Evolutionary conservation across 345 rosid species (phyloP).

Genomic region (Linum usitatissimum): DNA sequence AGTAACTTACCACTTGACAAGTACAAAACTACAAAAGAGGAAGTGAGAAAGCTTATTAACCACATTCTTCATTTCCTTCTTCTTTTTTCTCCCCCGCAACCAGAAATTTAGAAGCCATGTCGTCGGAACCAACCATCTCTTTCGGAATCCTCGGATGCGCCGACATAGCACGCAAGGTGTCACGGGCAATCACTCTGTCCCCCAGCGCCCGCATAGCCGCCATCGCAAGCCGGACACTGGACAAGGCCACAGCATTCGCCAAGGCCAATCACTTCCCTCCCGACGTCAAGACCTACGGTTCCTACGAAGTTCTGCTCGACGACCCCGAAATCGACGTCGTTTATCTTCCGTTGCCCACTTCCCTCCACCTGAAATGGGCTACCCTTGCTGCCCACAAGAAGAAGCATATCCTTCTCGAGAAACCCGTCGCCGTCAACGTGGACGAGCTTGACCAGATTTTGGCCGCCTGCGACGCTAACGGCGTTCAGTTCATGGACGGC

Average conservation of each 20-base stretch:
- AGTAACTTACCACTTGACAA: neutral
- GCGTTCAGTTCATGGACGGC: slow-evolving; percentile 79
- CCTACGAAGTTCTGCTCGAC: slow-evolving; percentile 61
- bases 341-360: slow-evolving; percentile 62
- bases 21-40: neutral
- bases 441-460: slow-evolving; percentile 49
- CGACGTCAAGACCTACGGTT: slow-evolving; percentile 43
- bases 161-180: slow-evolving; percentile 57
- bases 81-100: too few relatives aligned
- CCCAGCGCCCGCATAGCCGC: slow-evolving; percentile 59
- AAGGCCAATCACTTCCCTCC: slow-evolving; percentile 49
- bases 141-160: slow-evolving; percentile 70
- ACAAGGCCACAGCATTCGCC: slow-evolving; percentile 49
- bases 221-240: slow-evolving; percentile 46
- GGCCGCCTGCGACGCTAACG: slow-evolving; percentile 51
- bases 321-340: slow-evolving; percentile 70
- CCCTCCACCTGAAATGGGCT: slow-evolving; percentile 70
- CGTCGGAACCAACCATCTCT: slow-evolving; percentile 20
- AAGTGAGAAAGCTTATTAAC: neutral
- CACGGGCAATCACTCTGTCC: slow-evolving; percentile 49
- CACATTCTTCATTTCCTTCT: neutral
- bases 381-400: slow-evolving; percentile 47
- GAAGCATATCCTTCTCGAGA: slow-evolving; percentile 72
- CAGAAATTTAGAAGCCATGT: neutral
- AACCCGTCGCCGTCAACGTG: slow-evolving; percentile 54